Base-by-base conservation (phyloP, 495 filamentous ascomycete species). In the Astrothelium subdiscretum region DNA sequence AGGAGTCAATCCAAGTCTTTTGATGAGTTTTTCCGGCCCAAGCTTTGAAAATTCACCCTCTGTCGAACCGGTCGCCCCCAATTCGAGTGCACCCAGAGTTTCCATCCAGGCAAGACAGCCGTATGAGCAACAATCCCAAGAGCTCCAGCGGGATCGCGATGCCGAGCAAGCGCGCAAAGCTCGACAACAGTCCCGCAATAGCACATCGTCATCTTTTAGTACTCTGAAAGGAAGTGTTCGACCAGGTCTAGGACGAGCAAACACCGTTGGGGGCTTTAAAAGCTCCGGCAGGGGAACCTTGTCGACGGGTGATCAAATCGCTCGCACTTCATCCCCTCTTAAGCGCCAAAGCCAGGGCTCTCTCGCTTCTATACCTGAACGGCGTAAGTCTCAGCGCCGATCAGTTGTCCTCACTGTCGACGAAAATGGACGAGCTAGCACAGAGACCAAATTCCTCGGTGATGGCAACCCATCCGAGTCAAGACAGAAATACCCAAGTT, bases 391-490 rank as follows among this genome's bases (percentile, higher is more conserved):
- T 57, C 32, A 70, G 18, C 68, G 71, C 8, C 43, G 65, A 6
- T 69, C 67, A 4, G 70, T 75, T 59, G 66, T 74, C 32, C 43
- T 70, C 20, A 66, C 61, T 10, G 68, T 76, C 42, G 74, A 74
- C 63, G 70, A 74, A 58, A 68, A 64, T 59, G 74, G 74, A 13
- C 62, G 66, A 24, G 74, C 74, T 10, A 67, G 73, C 1, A 76
- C 74, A 0, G 74, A 76, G 63, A 75, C 71, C 10, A 63, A 58
- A 31, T 60, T 62, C 29, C 60, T 62, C 0, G 65, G 69, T 2
- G 66, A 69, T 24, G 62, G 48, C 24, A 65, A 62, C 20, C 61
- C 65, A 0, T 59, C 52, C 3, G 67, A 66, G 32, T 67, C 72
- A 22, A 63, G 70, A 58, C 60, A 63, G 5, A 67, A 68, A 32